Percentiles rank a stretch among this genome's conserved stretches.
These are phyloP conservation scores for Allantophomopsis lycopodina DNA, from an alignment of 2,329 filamentous ascomycete species.

Conservation along the genomic window DNA sequence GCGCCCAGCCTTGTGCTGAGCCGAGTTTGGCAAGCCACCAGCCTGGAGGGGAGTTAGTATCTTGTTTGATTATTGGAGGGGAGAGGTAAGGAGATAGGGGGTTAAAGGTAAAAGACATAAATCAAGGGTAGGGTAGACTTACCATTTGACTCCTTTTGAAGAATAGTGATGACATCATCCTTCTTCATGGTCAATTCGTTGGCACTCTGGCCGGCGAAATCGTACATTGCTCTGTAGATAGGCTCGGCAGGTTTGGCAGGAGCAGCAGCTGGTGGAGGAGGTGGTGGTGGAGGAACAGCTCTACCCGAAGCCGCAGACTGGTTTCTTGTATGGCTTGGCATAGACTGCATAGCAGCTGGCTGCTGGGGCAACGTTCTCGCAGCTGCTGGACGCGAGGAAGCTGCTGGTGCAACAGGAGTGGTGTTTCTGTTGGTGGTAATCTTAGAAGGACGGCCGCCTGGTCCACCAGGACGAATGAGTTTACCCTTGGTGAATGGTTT, in stretches of 20 bases:
- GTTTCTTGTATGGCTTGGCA: constrained; percentile 40
- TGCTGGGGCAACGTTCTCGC: constrained; percentile 16
- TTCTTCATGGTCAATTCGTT: constrained; percentile 75
- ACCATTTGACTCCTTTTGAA: constrained; percentile 96
- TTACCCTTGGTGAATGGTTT: constrained; percentile 90
- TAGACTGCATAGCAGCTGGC: constrained; percentile 15
- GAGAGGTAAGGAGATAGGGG: not conserved
- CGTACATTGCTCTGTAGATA: constrained; percentile 82
- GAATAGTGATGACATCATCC: constrained; percentile 73
- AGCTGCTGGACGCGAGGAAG: constrained; percentile 5
- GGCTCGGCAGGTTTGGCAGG: constrained; percentile 52
- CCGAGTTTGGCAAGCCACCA: constrained; percentile 88
- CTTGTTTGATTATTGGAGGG: not conserved
- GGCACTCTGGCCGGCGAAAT: constrained; percentile 71
- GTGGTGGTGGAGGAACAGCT: constrained; percentile 47
- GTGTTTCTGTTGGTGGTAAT: constrained; percentile 31
- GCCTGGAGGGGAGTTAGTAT: constrained; percentile 40
- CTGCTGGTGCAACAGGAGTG: constrained; percentile 15
- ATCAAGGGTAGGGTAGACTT: constrained; percentile 25
- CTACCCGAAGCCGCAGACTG: constrained; percentile 35
- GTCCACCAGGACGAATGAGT: constrained; percentile 82
- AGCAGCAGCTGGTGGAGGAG: constrained; percentile 53
- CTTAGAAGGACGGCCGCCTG: constrained; percentile 66
- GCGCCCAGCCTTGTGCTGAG: constrained; percentile 76
- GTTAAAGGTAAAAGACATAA: not conserved